These are phyloP conservation scores for Scytalidium sp. DNA, from an alignment of 2,329 filamentous ascomycete genomes.

Conservation along the genomic window DNA sequence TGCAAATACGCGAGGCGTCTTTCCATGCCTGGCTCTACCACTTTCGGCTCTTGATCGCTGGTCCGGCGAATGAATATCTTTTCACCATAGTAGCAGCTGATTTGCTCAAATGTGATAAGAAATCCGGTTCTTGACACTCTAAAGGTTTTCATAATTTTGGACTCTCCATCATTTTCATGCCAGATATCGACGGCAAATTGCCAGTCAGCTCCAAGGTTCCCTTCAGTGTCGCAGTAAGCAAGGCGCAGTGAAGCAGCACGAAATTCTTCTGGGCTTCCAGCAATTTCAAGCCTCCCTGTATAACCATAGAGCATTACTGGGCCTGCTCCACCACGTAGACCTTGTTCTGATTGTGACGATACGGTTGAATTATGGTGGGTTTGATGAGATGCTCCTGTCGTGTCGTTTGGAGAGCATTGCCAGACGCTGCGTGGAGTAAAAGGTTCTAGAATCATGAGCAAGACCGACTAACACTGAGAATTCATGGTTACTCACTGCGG, in stretches of 20 bases:
- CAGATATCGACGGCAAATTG: not conserved
- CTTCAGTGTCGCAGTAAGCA: conserved; percentile 1
- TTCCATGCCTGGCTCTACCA: conserved; percentile 2
- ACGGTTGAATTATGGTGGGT: conserved; percentile 6
- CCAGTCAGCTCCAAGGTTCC: not conserved
- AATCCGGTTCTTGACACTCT: not conserved
- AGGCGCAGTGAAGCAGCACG: conserved; percentile 4
- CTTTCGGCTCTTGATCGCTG: not conserved
- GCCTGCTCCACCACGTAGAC: conserved; percentile 13
- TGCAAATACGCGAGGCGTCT: conserved; percentile 5
- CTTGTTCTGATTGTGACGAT: not conserved
- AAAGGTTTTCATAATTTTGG: not conserved
- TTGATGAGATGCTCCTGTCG: conserved; percentile 5
- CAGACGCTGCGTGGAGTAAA: conserved; percentile 10
- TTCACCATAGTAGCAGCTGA: not conserved
- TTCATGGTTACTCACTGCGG: conserved; percentile 17
- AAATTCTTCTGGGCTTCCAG: not conserved
- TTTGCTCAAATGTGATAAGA: not conserved
- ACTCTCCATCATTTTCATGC: not conserved
- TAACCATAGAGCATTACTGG: conserved; percentile 9
- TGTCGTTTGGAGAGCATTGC: conserved; percentile 14
- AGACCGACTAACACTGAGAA: not conserved
- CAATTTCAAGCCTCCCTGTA: conserved; percentile 5
- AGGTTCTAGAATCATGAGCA: not conserved
- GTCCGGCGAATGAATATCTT: not conserved